Percentiles rank a stretch among this genome's conserved stretches.
Conservation (phyloP, 176 grass and related monocot genomes). For the Oryza meyeriana region DNA sequence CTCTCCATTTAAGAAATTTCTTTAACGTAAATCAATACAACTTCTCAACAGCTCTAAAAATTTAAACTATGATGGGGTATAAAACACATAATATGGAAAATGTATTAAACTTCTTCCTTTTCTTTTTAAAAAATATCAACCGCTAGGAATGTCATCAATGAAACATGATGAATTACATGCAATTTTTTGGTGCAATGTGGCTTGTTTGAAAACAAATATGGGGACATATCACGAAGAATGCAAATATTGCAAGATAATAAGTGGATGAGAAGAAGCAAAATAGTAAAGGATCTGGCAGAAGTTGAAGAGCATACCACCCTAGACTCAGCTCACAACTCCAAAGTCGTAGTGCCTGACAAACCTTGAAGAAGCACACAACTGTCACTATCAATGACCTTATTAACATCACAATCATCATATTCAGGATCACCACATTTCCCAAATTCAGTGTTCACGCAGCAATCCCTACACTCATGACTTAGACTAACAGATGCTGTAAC, state of each 20-base stretch:
- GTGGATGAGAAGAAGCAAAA: background rate
- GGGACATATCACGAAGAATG: background rate
- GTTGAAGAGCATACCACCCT: conserved; percentile 5
- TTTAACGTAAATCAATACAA: too few relatives aligned
- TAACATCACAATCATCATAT: background rate
- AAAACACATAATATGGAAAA: too few relatives aligned
- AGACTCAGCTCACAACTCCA: background rate
- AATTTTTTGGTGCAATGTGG: too few relatives aligned
- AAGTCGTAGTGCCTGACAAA: background rate
- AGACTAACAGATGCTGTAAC: background rate
- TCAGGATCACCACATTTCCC: background rate
- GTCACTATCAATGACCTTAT: background rate
- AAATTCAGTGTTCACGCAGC: background rate
- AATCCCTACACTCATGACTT: background rate
- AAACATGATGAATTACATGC: too few relatives aligned
- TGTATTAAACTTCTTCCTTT: too few relatives aligned
- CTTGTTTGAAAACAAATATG: too few relatives aligned
- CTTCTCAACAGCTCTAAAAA: too few relatives aligned
- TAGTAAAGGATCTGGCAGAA: background rate
- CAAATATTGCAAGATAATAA: background rate
- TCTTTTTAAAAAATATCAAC: too few relatives aligned
- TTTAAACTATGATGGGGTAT: too few relatives aligned
- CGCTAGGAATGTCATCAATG: too few relatives aligned
- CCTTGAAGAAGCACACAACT: conserved; percentile 4
- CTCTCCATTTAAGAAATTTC: too few relatives aligned